Evolutionary conservation across 805 yeast genomes (phyloP), one percentile per base, ranked within the genome.

Genomic region (Kuraishia piskuri): DNA sequence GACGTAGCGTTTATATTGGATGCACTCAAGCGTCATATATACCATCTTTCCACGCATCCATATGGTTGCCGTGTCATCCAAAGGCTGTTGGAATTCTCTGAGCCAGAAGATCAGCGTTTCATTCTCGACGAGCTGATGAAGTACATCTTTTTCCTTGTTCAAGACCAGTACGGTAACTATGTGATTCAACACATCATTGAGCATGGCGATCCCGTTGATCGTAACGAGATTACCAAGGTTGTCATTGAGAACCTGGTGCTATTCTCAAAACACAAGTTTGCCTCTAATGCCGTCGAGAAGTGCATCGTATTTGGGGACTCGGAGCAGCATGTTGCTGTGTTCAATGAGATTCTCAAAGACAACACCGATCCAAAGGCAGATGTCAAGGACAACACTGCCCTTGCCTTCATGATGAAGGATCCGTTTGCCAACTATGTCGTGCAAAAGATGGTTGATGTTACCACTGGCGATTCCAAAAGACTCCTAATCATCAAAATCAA

Each of bases 21-120:
- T 36, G 80, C 90, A 26, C 76, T 94, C 58, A 78, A 75, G 55
- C 80, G 79, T 57, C 85, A 80, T 56, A 86, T 90, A 52, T 88
- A 89, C 63, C 95, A 88, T 63, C 74, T 94, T 58, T 87, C 97
- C 0, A 87, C 96, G 0, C 97, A 94, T 70, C 95, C 97, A 1
- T 94, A 94, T 68, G 99, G 99, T 21, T 94, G 99, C 69, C 80
- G 99, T 53, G 99, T 94, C 2, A 88, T 94, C 57, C 99, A 94
- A 72, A 77, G 99, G 57, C 75, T 92, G 60, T 74, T 94, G 57
- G 98, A 94, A 68, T 85, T 80, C 68, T 88, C 95, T 1, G 74
- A 77, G 22, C 68, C 67, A 8, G 78, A 74, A 5, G 91, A 90
- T 61, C 91, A 88, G 67, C 70, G 75, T 23, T 74, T 73, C 52